These are phyloP conservation scores for Protea cynaroides DNA, from an alignment of 164 flowering plant genomes.

Conservation along the genomic window DNA sequence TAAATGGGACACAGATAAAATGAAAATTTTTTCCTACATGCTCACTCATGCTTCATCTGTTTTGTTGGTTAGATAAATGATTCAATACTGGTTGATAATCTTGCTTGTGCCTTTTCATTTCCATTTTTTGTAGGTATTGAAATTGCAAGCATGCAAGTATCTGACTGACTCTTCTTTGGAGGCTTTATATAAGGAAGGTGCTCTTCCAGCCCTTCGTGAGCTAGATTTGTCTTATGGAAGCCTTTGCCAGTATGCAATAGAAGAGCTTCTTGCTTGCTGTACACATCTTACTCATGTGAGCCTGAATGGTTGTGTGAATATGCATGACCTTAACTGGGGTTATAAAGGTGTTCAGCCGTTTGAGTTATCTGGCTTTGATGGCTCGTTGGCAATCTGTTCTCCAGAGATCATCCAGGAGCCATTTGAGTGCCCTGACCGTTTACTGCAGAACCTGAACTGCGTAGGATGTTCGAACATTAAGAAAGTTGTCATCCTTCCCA, in stretches of 20 bases:
- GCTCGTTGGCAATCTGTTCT: constrained; percentile 16
- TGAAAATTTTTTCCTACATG: too few species aligned
- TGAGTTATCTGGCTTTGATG: constrained; percentile 19
- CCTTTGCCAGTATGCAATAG: constrained; percentile 82
- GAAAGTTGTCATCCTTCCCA: constrained; percentile 71
- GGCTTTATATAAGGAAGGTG: constrained; percentile 71
- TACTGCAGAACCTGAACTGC: constrained; percentile 81
- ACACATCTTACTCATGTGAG: constrained; percentile 87
- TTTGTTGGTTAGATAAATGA: too few species aligned
- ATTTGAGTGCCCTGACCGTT: constrained; percentile 40
- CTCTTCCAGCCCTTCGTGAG: constrained; percentile 74
- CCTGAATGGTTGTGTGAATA: constrained; percentile 80
- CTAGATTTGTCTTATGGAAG: constrained; percentile 88
- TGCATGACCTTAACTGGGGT: constrained; percentile 95
- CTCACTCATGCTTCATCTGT: too few species aligned
- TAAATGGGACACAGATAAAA: too few species aligned
- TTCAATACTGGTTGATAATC: too few species aligned
- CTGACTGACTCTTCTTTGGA: constrained; percentile 75
- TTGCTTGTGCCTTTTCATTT: too few species aligned
- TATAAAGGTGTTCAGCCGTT: constrained; percentile 17
- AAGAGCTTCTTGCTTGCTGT: constrained; percentile 85
- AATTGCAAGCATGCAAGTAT: constrained; percentile 97
- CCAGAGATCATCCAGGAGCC: constrained; percentile 18
- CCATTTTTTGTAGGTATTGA: constrained; percentile 49
- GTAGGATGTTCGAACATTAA: constrained; percentile 90